A percentile compares a stretch with the other conserved stretches of the same genome.
Conservation (phyloP, 441 rosid species). For the Omphalea diandra region DNA sequence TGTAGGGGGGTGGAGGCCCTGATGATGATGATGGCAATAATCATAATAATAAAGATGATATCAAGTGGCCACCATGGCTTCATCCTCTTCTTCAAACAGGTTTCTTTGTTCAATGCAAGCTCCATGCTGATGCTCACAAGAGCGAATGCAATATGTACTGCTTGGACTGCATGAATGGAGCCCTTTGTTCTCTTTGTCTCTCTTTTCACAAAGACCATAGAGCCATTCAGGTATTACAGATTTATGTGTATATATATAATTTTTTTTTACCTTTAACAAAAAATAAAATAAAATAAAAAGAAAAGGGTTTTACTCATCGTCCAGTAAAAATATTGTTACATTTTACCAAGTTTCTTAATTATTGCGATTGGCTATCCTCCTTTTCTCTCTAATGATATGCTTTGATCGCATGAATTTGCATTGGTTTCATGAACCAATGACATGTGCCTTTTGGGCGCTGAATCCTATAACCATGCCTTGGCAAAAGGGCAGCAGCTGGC, state of each 20-base stretch:
- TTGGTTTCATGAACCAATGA: constrained; percentile 31
- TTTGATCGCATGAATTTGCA: constrained; percentile 17
- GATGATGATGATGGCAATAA: constrained; percentile 49
- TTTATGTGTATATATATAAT: neutral
- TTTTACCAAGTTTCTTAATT: no score
- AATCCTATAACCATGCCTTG: constrained; percentile 15
- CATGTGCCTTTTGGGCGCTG: constrained; percentile 17
- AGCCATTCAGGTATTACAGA: constrained; percentile 71
- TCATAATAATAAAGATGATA: constrained; percentile 29
- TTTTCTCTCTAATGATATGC: neutral
- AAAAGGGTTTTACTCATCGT: no score
- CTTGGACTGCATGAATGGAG: constrained; percentile 57
- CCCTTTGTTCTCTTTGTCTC: constrained; percentile 69
- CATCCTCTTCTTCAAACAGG: constrained; percentile 58
- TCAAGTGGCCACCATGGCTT: constrained; percentile 71
- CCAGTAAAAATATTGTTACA: no score
- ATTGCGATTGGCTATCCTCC: neutral
- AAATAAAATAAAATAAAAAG: no score
- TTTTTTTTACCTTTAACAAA: neutral
- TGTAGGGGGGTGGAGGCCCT: constrained; percentile 69
- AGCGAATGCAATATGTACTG: constrained; percentile 87
- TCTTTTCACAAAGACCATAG: constrained; percentile 59
- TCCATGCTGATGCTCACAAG: constrained; percentile 59
- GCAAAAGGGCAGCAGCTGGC: constrained; percentile 10
- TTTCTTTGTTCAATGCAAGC: constrained; percentile 83